A percentile compares a stretch with the other conserved stretches of the same genome.
These are phyloP conservation scores for Raffaelea albimanens DNA, from an alignment of 2,329 filamentous ascomycete genomes.

Conservation along the genomic window DNA sequence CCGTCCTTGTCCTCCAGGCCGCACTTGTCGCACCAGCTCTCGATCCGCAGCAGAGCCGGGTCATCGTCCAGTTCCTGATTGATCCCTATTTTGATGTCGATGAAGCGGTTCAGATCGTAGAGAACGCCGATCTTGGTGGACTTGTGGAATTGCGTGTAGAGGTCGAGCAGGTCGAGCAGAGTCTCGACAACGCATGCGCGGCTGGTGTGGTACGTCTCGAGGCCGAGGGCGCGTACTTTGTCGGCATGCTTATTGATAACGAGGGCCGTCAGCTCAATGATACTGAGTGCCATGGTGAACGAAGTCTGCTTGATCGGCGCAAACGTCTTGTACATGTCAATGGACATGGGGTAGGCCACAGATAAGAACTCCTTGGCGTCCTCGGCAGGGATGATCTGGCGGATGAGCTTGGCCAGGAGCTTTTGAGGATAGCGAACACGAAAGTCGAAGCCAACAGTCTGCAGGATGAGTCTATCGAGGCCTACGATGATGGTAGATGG, in stretches of 20 bases:
- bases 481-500: slow-evolving; percentile 76
- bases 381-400: slow-evolving; percentile 30
- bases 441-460: slow-evolving; percentile 90
- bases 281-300: slow-evolving; percentile 73
- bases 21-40: slow-evolving; percentile 47
- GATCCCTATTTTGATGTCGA: slow-evolving; percentile 76
- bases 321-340: slow-evolving; percentile 90
- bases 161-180: slow-evolving; percentile 79
- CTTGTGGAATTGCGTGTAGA: slow-evolving; percentile 78
- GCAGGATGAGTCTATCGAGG: slow-evolving; percentile 84
- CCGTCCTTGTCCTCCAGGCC: slow-evolving; percentile 26
- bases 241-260: slow-evolving; percentile 50
- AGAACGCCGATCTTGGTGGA: slow-evolving; percentile 64
- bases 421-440: slow-evolving; percentile 81
- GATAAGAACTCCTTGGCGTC: slow-evolving; percentile 44
- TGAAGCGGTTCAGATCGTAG: slow-evolving; percentile 68
- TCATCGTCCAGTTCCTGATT: slow-evolving; percentile 68
- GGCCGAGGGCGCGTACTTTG: slow-evolving; percentile 37
- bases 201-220: slow-evolving; percentile 27
- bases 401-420: slow-evolving; percentile 69
- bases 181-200: slow-evolving; percentile 57
- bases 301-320: slow-evolving; percentile 84
- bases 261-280: slow-evolving; percentile 70
- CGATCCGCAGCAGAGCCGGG: slow-evolving; percentile 52
- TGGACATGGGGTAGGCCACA: slow-evolving; percentile 70